Conservation (phyloP, 306 rosid genomes). For the Vigna reflexopilosa region DNA sequence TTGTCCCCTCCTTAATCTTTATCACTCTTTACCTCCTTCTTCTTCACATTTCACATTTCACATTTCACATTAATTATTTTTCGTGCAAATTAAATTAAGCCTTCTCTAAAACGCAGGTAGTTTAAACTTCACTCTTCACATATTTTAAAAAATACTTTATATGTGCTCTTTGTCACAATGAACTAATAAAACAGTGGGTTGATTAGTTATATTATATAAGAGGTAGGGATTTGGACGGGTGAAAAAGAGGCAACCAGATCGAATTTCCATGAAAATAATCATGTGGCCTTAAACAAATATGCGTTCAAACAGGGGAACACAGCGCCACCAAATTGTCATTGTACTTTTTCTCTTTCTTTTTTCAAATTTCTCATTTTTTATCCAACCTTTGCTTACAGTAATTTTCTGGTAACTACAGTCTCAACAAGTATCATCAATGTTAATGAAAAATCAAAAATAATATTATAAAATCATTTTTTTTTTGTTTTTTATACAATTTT, state of each 20-base stretch:
- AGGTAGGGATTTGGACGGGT: slow-evolving; percentile 55
- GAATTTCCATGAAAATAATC: slow-evolving; percentile 50
- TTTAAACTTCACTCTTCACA: too few relatives aligned
- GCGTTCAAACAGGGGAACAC: slow-evolving; percentile 55
- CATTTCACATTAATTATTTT: too few relatives aligned
- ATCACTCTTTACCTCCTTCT: not conserved
- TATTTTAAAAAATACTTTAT: not conserved
- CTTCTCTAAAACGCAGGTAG: not conserved
- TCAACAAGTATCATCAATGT: not conserved
- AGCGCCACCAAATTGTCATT: slow-evolving; percentile 63
- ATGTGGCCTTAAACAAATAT: slow-evolving; percentile 45
- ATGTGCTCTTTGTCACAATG: not conserved
- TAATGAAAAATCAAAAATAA: not conserved
- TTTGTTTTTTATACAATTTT: too few relatives aligned
- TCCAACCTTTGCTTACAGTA: not conserved
- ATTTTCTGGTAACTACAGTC: not conserved
- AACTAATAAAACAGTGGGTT: not conserved
- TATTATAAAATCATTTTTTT: too few relatives aligned
- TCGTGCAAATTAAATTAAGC: not conserved
- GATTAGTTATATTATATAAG: slow-evolving; percentile 28
- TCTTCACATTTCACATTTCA: too few relatives aligned
- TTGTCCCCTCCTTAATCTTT: slow-evolving; percentile 7
- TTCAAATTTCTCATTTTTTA: not conserved
- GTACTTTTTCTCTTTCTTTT: slow-evolving; percentile 31
- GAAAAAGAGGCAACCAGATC: slow-evolving; percentile 56